Conservation (phyloP, 305 asterid species). For the Rubia tinctorum region DNA sequence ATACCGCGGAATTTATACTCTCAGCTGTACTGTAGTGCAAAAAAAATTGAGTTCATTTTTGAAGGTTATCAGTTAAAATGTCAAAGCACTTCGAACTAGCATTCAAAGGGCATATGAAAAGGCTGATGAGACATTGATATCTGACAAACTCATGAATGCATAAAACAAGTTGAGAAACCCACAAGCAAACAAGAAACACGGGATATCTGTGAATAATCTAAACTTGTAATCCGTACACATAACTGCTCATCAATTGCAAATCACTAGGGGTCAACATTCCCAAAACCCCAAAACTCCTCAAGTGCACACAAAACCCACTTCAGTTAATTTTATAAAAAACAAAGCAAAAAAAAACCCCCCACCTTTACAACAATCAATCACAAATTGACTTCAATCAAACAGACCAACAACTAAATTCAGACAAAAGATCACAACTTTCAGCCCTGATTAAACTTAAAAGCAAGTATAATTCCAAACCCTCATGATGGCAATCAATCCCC, state of each 20-base stretch:
- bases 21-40: not conserved
- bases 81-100: not conserved
- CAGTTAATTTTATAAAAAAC: not conserved
- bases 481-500: slow-evolving; percentile 20
- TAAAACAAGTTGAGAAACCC: not conserved
- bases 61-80: not conserved
- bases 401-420: slow-evolving; percentile 24
- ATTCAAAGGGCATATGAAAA: slow-evolving; percentile 1
- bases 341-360: slow-evolving; percentile 7
- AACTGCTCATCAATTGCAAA: slow-evolving; percentile 5
- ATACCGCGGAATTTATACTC: not conserved
- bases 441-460: not conserved
- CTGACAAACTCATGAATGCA: not conserved
- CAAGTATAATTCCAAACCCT: slow-evolving; percentile 12
- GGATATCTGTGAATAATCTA: not conserved
- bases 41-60: not conserved
- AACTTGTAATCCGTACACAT: slow-evolving; percentile 5
- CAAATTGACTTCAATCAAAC: slow-evolving; percentile 14
- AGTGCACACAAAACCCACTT: slow-evolving; percentile 1
- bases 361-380: slow-evolving; percentile 8
- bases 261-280: slow-evolving; percentile 18
- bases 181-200: slow-evolving; percentile 6
- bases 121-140: not conserved
- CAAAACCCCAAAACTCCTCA: slow-evolving; percentile 8
- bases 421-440: slow-evolving; percentile 38